These are phyloP conservation scores for Earliella scabrosa DNA, from an alignment of 1,284 basidiomycete genomes.

Conservation along the genomic window DNA sequence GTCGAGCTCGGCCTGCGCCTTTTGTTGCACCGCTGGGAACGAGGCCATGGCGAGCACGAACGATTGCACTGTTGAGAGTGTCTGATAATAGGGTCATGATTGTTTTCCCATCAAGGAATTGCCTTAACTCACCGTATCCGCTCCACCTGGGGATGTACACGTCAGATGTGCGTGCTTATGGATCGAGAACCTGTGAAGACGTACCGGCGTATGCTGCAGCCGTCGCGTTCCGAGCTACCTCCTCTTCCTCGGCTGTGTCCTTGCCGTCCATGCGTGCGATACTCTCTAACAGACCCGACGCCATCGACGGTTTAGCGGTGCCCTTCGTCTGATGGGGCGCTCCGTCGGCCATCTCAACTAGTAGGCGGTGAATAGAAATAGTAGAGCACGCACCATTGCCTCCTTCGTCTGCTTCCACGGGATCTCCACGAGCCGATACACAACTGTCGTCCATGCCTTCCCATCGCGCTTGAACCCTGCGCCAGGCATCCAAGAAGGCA, in stretches of 20 bases:
- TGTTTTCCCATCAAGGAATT: background rate
- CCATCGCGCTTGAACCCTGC: constrained; percentile 15
- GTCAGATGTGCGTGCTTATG: background rate
- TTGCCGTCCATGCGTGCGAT: background rate
- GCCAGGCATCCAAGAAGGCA: constrained; percentile 20
- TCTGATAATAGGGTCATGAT: no score
- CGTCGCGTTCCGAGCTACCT: background rate
- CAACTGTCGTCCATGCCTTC: background rate
- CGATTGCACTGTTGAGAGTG: constrained; percentile 16
- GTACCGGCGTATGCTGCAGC: background rate
- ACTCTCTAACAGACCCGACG: background rate
- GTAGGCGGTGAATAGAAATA: no score
- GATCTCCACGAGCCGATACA: background rate
- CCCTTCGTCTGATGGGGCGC: background rate
- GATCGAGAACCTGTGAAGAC: background rate
- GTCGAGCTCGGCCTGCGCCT: constrained; percentile 12
- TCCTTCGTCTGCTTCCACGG: constrained; percentile 12
- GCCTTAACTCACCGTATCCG: constrained; percentile 14
- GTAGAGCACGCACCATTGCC: constrained; percentile 10
- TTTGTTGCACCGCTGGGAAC: constrained; percentile 7
- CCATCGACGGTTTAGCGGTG: background rate
- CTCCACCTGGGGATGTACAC: constrained; percentile 3
- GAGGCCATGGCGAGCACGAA: constrained; percentile 10
- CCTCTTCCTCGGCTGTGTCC: background rate
- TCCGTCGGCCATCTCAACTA: background rate